phyloP scores from a whole-genome alignment of 345 rosid species.

The Garcia nutans region DNA sequence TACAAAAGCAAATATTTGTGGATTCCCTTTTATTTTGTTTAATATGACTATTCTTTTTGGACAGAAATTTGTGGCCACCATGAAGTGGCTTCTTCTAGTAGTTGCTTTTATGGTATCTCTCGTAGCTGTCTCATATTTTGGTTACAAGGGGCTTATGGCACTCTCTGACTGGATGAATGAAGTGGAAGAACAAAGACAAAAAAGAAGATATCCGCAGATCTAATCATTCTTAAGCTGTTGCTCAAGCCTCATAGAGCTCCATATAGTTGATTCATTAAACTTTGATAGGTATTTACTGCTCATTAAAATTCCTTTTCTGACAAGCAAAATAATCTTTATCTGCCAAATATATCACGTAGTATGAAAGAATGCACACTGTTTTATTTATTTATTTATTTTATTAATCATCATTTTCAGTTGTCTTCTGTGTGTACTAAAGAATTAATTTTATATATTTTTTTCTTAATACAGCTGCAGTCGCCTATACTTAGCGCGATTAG shows the following conservation, averaged over 20 bases:
- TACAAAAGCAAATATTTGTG: background rate
- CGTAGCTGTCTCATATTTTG: slow-evolving; percentile 48
- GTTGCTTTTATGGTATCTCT: slow-evolving; percentile 34
- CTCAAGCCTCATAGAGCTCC: background rate
- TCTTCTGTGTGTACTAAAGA: too few relatives aligned
- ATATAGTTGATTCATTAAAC: background rate
- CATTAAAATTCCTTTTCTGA: background rate
- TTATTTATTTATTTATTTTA: too few relatives aligned
- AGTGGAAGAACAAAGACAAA: slow-evolving; percentile 57
- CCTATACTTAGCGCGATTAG: too few relatives aligned
- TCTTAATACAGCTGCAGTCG: too few relatives aligned
- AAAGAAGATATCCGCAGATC: background rate
- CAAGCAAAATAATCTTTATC: background rate
- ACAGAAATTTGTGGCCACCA: slow-evolving; percentile 52
- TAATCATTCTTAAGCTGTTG: background rate
- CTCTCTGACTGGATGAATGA: slow-evolving; percentile 91
- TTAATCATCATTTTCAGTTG: background rate
- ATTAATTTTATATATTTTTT: too few relatives aligned
- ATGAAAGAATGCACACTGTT: background rate
- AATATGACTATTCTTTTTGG: slow-evolving; percentile 11
- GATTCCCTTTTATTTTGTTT: background rate
- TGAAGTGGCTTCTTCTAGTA: slow-evolving; percentile 46
- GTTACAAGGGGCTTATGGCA: slow-evolving; percentile 75
- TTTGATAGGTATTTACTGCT: background rate
- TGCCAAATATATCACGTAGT: background rate